Base-by-base conservation (phyloP, 108 stramenopile genomes). In the Aurantiochytrium sp. region DNA sequence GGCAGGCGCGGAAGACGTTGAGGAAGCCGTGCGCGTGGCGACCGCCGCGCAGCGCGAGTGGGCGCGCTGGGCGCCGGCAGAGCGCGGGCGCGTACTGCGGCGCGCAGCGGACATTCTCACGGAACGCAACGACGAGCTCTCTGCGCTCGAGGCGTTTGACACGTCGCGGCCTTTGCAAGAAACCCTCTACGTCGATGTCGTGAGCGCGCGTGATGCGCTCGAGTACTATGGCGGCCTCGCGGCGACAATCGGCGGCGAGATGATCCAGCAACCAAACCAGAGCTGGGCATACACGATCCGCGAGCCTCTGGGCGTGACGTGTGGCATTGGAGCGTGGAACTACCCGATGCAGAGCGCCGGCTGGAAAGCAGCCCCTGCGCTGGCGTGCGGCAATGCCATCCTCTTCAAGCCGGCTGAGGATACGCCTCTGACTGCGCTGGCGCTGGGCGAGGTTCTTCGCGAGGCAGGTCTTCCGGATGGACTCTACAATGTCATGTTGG, bases 341-440 rank as follows among this genome's bases (percentile, higher is more conserved):
- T 91, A 89, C 60, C 91, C 91, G 5, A 44, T 90, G 23, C 69
- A 58, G 44, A 58, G 72, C 29, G 87, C 89, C 21, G 89, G 59
- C 44, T 90, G 92, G 53, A 93, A 93, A 88, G 88, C 90, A 23
- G 93, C 91, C 42, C 93, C 93, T 5, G 93, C 93, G 4, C 69
- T 93, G 18, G 90, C 91, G 57, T 92, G 90, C 16, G 93, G 93
- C 44, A 92, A 91, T 69, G 59, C 92, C 5, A 87, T 92, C 58
- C 87, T 93, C 45, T 51, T 92, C 44, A 94, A 94, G 91, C 93
- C 93, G n/a, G 88, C 92, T 49, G 93, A 94, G 89, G 92, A 93
- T 60, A 93, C 93, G 5, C 93, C 93, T 16, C 72, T 93, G 25
- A 91, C 91, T 4, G 89, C 93, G 35, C 60, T 93, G 72, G 92